phyloP scores from a whole-genome alignment of 2,329 filamentous ascomycete genomes.

The Cladosporium sp. region DNA sequence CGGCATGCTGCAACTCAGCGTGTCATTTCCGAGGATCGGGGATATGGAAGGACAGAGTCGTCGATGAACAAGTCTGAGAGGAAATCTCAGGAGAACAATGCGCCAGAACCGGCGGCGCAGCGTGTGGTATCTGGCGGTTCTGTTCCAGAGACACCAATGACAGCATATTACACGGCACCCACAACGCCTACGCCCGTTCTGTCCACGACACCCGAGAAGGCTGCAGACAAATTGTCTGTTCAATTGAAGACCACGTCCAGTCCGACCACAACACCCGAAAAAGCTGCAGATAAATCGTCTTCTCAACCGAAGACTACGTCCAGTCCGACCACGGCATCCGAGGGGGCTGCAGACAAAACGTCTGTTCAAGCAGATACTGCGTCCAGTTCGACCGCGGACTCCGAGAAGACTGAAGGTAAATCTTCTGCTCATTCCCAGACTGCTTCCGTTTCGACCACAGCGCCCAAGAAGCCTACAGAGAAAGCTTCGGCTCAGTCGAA shows the following conservation, averaged over 20 bases:
- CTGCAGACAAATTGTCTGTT: neutral
- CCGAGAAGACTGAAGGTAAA: neutral
- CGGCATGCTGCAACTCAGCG: neutral
- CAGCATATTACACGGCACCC: slow-evolving; percentile 22
- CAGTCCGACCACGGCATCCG: neutral
- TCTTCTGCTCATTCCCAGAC: neutral
- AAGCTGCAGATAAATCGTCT: neutral
- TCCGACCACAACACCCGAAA: neutral
- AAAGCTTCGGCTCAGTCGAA: too few relatives aligned
- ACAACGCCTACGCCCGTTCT: slow-evolving; percentile 19
- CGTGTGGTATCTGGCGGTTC: slow-evolving; percentile 16
- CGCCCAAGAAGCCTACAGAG: too few relatives aligned
- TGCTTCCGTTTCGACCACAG: too few relatives aligned
- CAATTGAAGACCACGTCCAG: slow-evolving; percentile 12
- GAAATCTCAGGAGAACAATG: too few relatives aligned
- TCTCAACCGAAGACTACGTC: slow-evolving; percentile 11
- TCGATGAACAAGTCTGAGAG: too few relatives aligned
- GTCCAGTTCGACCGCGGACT: neutral
- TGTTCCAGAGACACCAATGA: slow-evolving; percentile 13
- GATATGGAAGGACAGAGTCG: too few relatives aligned
- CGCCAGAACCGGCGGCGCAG: neutral
- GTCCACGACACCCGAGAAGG: neutral
- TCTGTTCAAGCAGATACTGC: slow-evolving; percentile 6
- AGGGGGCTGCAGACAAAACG: neutral
- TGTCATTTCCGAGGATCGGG: neutral